Evolutionary conservation across 169 alveolate species (phyloP).

Genomic region (Cryptosporidium andersoni): DNA sequence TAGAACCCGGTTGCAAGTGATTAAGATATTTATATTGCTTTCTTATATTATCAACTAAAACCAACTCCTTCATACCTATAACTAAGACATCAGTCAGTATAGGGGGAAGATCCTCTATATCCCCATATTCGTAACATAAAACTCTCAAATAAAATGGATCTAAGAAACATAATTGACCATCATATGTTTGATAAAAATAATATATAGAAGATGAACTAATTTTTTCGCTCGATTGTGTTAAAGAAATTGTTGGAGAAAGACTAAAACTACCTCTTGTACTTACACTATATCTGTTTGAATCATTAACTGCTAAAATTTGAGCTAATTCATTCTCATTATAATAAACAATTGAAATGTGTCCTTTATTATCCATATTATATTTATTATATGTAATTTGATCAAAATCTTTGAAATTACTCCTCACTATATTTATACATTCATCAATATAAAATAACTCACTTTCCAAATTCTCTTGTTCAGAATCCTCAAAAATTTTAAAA

Average conservation of each 20-base stretch:
- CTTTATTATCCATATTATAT: too few relatives aligned
- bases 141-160: conserved; percentile 52
- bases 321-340: too few relatives aligned
- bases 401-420: too few relatives aligned
- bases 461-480: neutral
- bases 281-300: too few relatives aligned
- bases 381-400: too few relatives aligned
- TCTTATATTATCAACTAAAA: neutral
- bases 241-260: too few relatives aligned
- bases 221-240: too few relatives aligned
- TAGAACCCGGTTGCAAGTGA: conserved; percentile 47
- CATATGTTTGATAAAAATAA: conserved; percentile 52
- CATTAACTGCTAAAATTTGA: too few relatives aligned
- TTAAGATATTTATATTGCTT: conserved; percentile 24
- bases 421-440: conserved; percentile 43
- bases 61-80: conserved; percentile 6
- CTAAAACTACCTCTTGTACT: too few relatives aligned
- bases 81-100: conserved; percentile 15
- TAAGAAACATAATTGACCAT: conserved; percentile 52
- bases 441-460: conserved; percentile 37
- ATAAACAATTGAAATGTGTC: too few relatives aligned
- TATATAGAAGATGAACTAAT: neutral
- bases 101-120: conserved; percentile 31
- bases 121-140: conserved; percentile 30
- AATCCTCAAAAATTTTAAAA: neutral